phyloP scores from a whole-genome alignment of 2,329 filamentous ascomycete species.

The Cladosporium sp. region DNA sequence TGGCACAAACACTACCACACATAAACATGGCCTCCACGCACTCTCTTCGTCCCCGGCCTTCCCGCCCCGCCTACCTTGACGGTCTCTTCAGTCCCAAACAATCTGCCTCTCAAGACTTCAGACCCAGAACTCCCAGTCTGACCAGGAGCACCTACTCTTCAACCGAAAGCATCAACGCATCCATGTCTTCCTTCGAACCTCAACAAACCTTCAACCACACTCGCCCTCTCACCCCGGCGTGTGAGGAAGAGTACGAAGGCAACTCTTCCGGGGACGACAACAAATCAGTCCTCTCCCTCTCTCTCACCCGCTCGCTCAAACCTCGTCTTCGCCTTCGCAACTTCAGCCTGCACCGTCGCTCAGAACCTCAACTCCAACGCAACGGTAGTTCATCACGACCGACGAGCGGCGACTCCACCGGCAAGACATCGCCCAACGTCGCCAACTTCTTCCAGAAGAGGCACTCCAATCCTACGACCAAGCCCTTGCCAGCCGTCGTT shows the following conservation, averaged over 20 bases:
- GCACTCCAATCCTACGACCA: slow-evolving; percentile 16
- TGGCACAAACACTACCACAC: slow-evolving; percentile 1
- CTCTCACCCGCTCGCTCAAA: slow-evolving; percentile 15
- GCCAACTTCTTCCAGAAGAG: slow-evolving; percentile 7
- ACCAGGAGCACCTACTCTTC: slow-evolving; percentile 29
- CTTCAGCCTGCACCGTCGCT: slow-evolving; percentile 11
- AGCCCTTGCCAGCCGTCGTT: slow-evolving; percentile 17
- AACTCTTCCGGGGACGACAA: slow-evolving; percentile 26
- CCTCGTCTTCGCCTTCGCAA: slow-evolving; percentile 17
- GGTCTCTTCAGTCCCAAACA: slow-evolving; percentile 29
- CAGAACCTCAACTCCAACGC: slow-evolving; percentile 6
- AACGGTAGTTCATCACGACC: slow-evolving; percentile 11
- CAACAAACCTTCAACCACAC: slow-evolving; percentile 21
- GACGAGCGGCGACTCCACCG: slow-evolving; percentile 3
- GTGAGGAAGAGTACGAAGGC: slow-evolving; percentile 27
- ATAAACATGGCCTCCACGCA: slow-evolving; percentile 11
- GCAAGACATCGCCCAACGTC: slow-evolving; percentile 7
- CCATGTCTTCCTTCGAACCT: slow-evolving; percentile 25
- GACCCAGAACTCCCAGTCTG: slow-evolving; percentile 21
- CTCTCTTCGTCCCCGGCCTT: slow-evolving; percentile 6
- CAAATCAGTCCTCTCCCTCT: slow-evolving; percentile 22
- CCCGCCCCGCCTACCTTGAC: slow-evolving; percentile 35
- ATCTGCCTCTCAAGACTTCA: slow-evolving; percentile 20
- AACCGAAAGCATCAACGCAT: slow-evolving; percentile 31
- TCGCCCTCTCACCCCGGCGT: slow-evolving; percentile 30